These are phyloP conservation scores for Bertia moriformis DNA, from an alignment of 2,329 filamentous ascomycete species.

Conservation along the genomic window DNA sequence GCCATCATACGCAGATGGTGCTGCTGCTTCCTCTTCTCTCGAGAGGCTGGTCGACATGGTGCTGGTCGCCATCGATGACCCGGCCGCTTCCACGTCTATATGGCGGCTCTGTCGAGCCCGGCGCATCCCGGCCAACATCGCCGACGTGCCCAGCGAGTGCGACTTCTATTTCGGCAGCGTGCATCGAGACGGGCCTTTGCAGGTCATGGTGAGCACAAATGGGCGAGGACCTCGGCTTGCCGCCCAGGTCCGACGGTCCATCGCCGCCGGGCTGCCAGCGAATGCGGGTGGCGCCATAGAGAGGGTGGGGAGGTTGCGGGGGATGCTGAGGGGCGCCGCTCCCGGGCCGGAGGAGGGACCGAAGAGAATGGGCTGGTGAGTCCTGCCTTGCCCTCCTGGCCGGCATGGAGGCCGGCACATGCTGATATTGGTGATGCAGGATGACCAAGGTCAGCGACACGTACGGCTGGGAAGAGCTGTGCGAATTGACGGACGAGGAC, in stretches of 20 bases:
- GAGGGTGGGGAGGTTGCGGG: constrained; percentile 66
- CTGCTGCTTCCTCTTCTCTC: too few species aligned
- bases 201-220: constrained; percentile 98
- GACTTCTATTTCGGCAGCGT: constrained; percentile 98
- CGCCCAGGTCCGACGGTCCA: constrained; percentile 69
- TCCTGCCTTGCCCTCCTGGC: constrained; percentile 7
- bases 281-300: constrained; percentile 77
- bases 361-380: constrained; percentile 79
- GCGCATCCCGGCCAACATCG: constrained; percentile 82
- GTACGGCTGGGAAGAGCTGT: constrained; percentile 74
- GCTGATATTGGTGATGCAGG: constrained; percentile 33
- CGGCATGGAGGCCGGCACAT: constrained; percentile 11
- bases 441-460: constrained; percentile 85
- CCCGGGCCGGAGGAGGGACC: constrained; percentile 60
- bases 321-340: constrained; percentile 64
- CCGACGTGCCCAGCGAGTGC: constrained; percentile 89
- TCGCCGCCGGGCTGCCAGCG: constrained; percentile 60
- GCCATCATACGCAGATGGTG: too few species aligned
- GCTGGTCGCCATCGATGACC: constrained; percentile 83
- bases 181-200: constrained; percentile 83
- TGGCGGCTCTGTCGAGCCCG: constrained; percentile 85
- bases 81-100: constrained; percentile 73
- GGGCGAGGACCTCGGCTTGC: constrained; percentile 87
- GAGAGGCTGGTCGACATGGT: constrained; percentile 56
- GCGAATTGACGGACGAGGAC: constrained; percentile 65